Evolutionary conservation across 345 rosid species (phyloP).

Genomic region (Fremontodendron californicum): DNA sequence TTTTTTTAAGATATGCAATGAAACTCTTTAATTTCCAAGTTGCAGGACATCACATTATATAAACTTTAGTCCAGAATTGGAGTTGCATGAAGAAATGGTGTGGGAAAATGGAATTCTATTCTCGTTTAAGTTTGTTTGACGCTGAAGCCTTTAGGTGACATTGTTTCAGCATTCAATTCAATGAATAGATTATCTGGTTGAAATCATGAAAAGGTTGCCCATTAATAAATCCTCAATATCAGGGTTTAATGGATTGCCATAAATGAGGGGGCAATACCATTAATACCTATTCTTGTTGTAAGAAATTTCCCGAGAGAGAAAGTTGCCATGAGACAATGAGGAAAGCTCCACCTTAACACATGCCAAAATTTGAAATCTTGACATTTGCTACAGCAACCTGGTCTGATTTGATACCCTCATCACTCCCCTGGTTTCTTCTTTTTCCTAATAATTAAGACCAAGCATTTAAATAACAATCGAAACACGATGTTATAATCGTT

Average conservation of each 20-base stretch:
- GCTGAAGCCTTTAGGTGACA: neutral
- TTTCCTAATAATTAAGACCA: too few species aligned
- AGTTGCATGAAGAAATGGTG: neutral
- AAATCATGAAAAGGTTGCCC: constrained; percentile 1
- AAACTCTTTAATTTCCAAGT: neutral
- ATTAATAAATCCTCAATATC: neutral
- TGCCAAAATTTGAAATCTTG: neutral
- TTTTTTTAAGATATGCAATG: neutral
- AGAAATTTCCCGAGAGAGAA: neutral
- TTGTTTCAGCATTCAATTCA: neutral
- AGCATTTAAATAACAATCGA: too few species aligned
- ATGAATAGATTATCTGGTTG: constrained; percentile 1
- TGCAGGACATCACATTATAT: neutral
- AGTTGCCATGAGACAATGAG: neutral
- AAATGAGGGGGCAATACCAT: neutral
- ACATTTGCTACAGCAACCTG: neutral
- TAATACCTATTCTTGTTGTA: neutral
- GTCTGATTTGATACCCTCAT: neutral
- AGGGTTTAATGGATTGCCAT: neutral
- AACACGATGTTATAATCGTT: too few species aligned
- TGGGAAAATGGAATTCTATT: neutral
- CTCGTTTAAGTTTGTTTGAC: constrained; percentile 3
- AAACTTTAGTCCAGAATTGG: neutral
- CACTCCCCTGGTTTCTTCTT: neutral
- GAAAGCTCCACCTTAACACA: neutral